Percentiles rank a stretch among this genome's conserved stretches.
Evolutionary conservation across 2,329 filamentous ascomycete species (phyloP).

Genomic region (Escovopsis sp.): DNA sequence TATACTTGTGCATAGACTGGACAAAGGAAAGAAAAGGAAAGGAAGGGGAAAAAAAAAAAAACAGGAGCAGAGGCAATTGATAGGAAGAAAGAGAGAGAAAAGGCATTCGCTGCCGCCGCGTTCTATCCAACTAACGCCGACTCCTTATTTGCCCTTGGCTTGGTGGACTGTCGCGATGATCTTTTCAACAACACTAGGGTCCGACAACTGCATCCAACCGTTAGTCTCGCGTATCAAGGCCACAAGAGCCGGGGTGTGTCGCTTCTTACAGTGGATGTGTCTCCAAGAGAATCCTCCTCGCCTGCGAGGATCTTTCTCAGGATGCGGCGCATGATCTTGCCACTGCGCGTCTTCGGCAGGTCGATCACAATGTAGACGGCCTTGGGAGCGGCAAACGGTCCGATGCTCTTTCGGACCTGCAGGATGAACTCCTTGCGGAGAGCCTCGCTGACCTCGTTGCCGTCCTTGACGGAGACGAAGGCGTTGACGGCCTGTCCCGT

Average conservation of each 20-base stretch:
- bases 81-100: not conserved
- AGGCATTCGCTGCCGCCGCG: too few species aligned
- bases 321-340: conserved; percentile 98
- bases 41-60: too few species aligned
- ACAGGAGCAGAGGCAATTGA: not conserved
- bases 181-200: conserved; percentile 76
- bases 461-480: conserved; percentile 85
- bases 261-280: conserved; percentile 66
- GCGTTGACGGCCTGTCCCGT: conserved; percentile 96
- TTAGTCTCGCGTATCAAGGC: too few species aligned
- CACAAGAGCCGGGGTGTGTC: too few species aligned
- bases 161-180: conserved; percentile 74
- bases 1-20: too few species aligned
- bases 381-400: conserved; percentile 93
- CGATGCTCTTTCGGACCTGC: conserved; percentile 94
- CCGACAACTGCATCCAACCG: conserved; percentile 52
- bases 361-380: conserved; percentile 82
- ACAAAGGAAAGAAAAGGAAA: too few species aligned
- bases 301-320: conserved; percentile 93
- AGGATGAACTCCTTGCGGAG: conserved; percentile 86
- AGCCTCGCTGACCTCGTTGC: conserved; percentile 58
- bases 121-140: too few species aligned
- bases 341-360: conserved; percentile 90
- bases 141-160: conserved; percentile 33
- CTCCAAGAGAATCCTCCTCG: conserved; percentile 92